These are phyloP conservation scores for Aspergillus indologenus DNA, from an alignment of 495 filamentous ascomycete genomes.

Conservation along the genomic window DNA sequence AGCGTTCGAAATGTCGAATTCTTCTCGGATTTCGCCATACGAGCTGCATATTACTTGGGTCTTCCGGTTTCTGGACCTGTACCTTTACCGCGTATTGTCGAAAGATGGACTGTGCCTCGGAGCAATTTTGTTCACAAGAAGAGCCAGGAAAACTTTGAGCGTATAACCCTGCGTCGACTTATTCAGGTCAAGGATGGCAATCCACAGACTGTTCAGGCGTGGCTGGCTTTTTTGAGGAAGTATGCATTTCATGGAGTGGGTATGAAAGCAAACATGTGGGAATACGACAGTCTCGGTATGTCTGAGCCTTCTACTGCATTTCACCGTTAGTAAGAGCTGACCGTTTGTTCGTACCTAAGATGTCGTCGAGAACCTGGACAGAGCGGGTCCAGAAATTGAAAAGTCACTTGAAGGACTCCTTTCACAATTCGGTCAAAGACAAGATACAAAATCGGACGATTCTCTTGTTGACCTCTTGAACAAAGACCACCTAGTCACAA, in stretches of 20 bases:
- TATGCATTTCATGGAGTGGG: constrained; percentile 91
- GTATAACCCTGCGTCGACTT: constrained; percentile 78
- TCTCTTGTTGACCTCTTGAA: constrained; percentile 32
- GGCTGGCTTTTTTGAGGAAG: constrained; percentile 88
- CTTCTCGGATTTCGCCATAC: constrained; percentile 90
- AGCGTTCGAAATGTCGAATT: constrained; percentile 87
- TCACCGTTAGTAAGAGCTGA: neutral
- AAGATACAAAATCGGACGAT: constrained; percentile 30
- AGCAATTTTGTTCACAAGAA: constrained; percentile 94
- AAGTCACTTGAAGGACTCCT: constrained; percentile 60
- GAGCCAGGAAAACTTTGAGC: constrained; percentile 95
- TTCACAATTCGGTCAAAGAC: constrained; percentile 58
- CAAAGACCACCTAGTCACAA: constrained; percentile 31
- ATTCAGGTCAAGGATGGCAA: constrained; percentile 94
- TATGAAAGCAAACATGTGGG: constrained; percentile 98
- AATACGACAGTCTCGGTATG: constrained; percentile 69
- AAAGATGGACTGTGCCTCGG: constrained; percentile 92
- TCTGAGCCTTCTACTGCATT: neutral
- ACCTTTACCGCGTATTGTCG: constrained; percentile 78
- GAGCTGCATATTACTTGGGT: constrained; percentile 89
- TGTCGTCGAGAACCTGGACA: constrained; percentile 64
- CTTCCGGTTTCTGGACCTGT: constrained; percentile 84
- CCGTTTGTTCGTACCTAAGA: constrained; percentile 40
- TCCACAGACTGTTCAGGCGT: constrained; percentile 80
- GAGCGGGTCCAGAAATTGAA: constrained; percentile 53